Evolutionary conservation across 805 yeast genomes (phyloP), one percentile per base, ranked within the genome.

Genomic region (Spathaspora sp.): DNA sequence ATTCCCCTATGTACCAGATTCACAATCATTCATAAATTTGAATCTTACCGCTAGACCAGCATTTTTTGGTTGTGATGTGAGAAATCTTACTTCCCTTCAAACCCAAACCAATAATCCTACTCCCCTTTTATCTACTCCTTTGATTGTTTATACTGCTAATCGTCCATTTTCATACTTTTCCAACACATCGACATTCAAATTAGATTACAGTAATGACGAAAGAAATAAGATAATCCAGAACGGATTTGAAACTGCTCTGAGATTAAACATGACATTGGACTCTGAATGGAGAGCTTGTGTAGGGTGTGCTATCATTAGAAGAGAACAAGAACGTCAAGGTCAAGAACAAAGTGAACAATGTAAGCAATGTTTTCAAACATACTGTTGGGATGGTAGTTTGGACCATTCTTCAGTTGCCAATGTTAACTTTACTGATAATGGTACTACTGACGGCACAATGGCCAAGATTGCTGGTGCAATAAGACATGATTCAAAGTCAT

Each of bases 1-100:
- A 1, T 86, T 87, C 76, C 96, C 97, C 9, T 80, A 84, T 58
- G 92, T 90, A 49, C 96, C 97, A 18, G 88, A 81, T 60, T 71
- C 67, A 14, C 70, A 78, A 46, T 76, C 89, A 0, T 87, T 89
- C 64, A 62, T 83, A n/a, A 76, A 78, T 50, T 60, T 70, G 56
- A 86, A 86, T 49, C 73, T 88, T 52, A 81, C 88, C 23, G 73
- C 83, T 19, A 77, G 69, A 53, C 96, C 96, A 45, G 78, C 84
- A 1, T 89, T 90, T 69, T 90, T 90, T 67, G 97, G 97, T 29
- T 89, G 97, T 68, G 77, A 87, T 61, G 76, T 89, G 2, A 58
- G 69, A 0, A 85, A 85, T 60, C 70, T 85, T 61, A 82, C 89
- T 2, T 72, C 68, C n/a, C 72, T 86, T 4, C 57, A 60, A 38